These are phyloP conservation scores for Acanthamoeba polyphaga DNA, from an alignment of 208 protist genomes.

Conservation along the genomic window DNA sequence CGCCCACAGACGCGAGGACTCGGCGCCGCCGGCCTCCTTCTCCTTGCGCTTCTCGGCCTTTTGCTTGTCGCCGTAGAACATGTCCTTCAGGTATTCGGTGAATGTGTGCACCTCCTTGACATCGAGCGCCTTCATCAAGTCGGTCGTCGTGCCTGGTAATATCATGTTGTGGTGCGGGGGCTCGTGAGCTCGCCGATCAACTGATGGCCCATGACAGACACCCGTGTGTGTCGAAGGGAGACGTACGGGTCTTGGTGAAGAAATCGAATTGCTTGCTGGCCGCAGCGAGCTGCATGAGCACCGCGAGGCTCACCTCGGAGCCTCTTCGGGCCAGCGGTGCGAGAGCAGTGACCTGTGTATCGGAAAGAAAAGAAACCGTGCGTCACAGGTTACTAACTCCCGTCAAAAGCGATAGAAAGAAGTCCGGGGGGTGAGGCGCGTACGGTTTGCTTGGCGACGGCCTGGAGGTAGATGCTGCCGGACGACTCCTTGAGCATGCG, in stretches of 20 bases:
- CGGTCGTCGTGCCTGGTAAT: background rate
- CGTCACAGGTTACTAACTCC: no score
- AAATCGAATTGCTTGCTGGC: constrained; percentile 77
- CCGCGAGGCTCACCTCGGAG: constrained; percentile 49
- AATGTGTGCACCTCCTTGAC: constrained; percentile 61
- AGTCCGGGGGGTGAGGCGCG: background rate
- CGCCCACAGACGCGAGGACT: constrained; percentile 69
- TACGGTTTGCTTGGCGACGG: constrained; percentile 51
- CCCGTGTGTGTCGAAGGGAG: background rate
- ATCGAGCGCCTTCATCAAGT: constrained; percentile 69
- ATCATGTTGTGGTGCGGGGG: background rate
- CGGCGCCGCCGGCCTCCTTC: background rate
- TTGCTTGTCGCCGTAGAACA: constrained; percentile 72
- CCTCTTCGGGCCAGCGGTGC: background rate
- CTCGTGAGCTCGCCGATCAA: no score
- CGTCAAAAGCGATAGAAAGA: background rate
- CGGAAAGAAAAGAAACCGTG: background rate
- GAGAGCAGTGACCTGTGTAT: background rate
- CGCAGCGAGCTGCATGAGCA: constrained; percentile 64
- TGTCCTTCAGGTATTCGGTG: constrained; percentile 68
- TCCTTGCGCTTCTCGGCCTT: constrained; percentile 20
- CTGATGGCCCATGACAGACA: no score
- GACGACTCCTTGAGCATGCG: constrained; percentile 26
- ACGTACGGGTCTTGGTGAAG: constrained; percentile 75
- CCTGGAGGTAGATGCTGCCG: constrained; percentile 16